Evolutionary conservation across 352 stramenopile species (phyloP).

Genomic region (Globisporangium nagaii): DNA sequence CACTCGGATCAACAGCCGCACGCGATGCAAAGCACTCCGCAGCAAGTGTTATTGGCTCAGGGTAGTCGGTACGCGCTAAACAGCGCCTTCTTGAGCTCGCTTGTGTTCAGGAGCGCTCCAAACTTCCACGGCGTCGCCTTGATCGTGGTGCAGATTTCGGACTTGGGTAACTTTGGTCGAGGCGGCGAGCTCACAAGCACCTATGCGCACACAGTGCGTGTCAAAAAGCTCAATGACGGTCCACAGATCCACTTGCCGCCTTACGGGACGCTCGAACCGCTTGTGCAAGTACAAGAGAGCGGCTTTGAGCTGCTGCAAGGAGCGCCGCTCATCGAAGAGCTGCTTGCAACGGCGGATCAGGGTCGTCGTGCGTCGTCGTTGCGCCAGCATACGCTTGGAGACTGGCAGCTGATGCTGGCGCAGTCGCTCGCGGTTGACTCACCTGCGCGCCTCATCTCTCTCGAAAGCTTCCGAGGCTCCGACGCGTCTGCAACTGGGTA

Average conservation of each 20-base stretch:
- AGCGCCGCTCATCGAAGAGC: slow-evolving; percentile 16
- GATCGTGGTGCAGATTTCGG: slow-evolving; percentile 35
- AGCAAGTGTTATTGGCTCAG: slow-evolving; percentile 15
- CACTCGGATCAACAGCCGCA: neutral
- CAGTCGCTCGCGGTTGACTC: slow-evolving; percentile 19
- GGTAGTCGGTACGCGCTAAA: slow-evolving; percentile 30
- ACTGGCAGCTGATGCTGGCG: slow-evolving; percentile 26
- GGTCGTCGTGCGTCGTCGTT: neutral
- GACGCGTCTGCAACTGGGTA: slow-evolving; percentile 14
- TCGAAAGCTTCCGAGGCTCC: slow-evolving; percentile 13
- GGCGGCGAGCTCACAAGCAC: slow-evolving; percentile 11
- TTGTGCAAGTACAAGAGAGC: slow-evolving; percentile 36
- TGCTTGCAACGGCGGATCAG: neutral
- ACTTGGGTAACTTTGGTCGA: slow-evolving; percentile 32
- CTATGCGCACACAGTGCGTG: slow-evolving; percentile 32
- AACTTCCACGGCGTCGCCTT: slow-evolving; percentile 31
- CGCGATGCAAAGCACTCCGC: neutral
- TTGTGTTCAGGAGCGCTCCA: slow-evolving; percentile 24
- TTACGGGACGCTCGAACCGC: slow-evolving; percentile 23
- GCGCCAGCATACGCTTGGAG: neutral
- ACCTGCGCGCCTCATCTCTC: slow-evolving; percentile 10
- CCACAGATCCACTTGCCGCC: slow-evolving; percentile 36
- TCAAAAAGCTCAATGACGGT: slow-evolving; percentile 29
- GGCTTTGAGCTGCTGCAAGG: slow-evolving; percentile 33
- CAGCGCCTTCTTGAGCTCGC: slow-evolving; percentile 22